phyloP scores from a whole-genome alignment of 2,329 filamentous ascomycete species.

The Penicillium sp. region DNA sequence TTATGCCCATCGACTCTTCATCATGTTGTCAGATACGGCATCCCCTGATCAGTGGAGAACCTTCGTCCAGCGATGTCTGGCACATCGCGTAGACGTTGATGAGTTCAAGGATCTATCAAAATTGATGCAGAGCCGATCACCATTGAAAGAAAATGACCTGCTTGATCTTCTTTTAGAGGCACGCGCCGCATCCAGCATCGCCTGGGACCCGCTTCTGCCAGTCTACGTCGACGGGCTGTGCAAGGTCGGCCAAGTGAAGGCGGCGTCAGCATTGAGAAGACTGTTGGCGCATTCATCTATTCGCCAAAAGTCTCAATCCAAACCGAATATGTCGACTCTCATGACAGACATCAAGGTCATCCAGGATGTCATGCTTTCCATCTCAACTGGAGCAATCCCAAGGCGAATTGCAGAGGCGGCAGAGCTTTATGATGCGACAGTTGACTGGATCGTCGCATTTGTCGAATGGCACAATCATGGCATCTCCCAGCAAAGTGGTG shows the following conservation, averaged over 20 bases:
- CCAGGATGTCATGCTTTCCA: constrained; percentile 46
- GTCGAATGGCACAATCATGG: constrained; percentile 40
- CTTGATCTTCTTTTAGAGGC: constrained; percentile 42
- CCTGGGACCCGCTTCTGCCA: constrained; percentile 49
- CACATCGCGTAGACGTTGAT: constrained; percentile 41
- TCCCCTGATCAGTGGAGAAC: constrained; percentile 43
- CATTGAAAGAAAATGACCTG: constrained; percentile 38
- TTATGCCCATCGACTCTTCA: constrained; percentile 16
- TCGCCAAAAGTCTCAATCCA: constrained; percentile 13
- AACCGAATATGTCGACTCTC: constrained; percentile 35
- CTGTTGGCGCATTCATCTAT: constrained; percentile 44
- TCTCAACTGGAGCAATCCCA: constrained; percentile 41
- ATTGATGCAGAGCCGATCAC: constrained; percentile 37
- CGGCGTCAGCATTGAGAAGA: constrained; percentile 39
- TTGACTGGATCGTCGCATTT: constrained; percentile 46
- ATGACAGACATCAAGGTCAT: constrained; percentile 50
- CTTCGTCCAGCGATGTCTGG: constrained; percentile 43
- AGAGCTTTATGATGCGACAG: constrained; percentile 38
- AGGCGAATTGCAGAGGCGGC: constrained; percentile 36
- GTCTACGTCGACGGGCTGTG: constrained; percentile 46
- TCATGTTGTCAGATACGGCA: constrained; percentile 32
- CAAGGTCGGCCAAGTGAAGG: constrained; percentile 38
- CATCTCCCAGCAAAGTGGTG: constrained; percentile 33
- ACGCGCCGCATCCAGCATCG: constrained; percentile 37
- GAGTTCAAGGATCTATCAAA: constrained; percentile 45